Percentiles rank a stretch among this genome's conserved stretches.
Conservation (phyloP, 2,329 filamentous ascomycete species). For the Fusarium graminum region DNA sequence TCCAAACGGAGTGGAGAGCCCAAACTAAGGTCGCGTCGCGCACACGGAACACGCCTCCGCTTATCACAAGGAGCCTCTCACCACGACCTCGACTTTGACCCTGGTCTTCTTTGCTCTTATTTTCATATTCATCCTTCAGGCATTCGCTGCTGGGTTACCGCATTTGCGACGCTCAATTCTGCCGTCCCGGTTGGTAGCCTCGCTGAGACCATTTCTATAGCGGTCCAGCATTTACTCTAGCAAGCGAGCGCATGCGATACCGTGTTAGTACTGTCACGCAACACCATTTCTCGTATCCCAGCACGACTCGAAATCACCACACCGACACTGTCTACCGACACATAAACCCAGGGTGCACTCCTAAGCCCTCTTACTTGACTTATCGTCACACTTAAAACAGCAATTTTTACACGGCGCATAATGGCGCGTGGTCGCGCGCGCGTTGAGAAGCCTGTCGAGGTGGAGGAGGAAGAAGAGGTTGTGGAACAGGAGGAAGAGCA, state of each 20-base stretch:
- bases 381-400: constrained; percentile 4
- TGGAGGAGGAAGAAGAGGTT: constrained; percentile 49
- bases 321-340: constrained; percentile 7
- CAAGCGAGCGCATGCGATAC: constrained; percentile 43
- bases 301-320: constrained; percentile 37
- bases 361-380: background rate
- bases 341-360: background rate
- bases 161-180: constrained; percentile 25
- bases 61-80: constrained; percentile 42
- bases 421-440: constrained; percentile 57
- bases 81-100: constrained; percentile 17
- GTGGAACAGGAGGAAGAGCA: constrained; percentile 46
- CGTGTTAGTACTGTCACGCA: constrained; percentile 42
- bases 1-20: constrained; percentile 33
- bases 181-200: constrained; percentile 19
- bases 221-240: constrained; percentile 9
- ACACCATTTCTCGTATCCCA: constrained; percentile 35
- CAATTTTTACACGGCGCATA: constrained; percentile 41
- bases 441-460: constrained; percentile 50
- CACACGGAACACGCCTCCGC: constrained; percentile 45
- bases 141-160: constrained; percentile 8
- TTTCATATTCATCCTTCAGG: constrained; percentile 26
- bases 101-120: constrained; percentile 23
- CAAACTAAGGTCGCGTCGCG: constrained; percentile 46
- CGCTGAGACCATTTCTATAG: constrained; percentile 9